phyloP scores from a whole-genome alignment of 139 green algal genomes.

The Asterochloris erici region DNA sequence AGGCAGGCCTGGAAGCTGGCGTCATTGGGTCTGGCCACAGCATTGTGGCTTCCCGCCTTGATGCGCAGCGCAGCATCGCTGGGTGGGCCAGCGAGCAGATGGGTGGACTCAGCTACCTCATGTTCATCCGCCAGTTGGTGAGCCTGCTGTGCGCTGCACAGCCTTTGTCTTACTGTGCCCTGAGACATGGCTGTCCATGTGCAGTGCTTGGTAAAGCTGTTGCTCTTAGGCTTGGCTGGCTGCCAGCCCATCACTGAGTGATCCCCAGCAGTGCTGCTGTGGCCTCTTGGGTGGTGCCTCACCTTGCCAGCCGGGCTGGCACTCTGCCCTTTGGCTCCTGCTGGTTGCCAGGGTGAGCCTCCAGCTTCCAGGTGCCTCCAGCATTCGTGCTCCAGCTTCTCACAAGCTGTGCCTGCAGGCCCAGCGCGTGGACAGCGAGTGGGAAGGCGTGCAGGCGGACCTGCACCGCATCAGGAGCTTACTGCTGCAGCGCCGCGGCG shows the following conservation, averaged over 20 bases:
- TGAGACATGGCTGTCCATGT: too few species aligned
- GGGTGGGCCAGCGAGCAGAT: slow-evolving; percentile 86
- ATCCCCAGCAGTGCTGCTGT: too few species aligned
- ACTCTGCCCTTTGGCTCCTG: too few species aligned
- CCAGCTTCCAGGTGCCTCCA: too few species aligned
- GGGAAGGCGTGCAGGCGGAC: slow-evolving; percentile 71
- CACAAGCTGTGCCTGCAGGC: neutral
- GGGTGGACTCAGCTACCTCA: slow-evolving; percentile 86
- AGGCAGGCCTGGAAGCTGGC: slow-evolving; percentile 75
- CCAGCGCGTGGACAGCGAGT: slow-evolving; percentile 86
- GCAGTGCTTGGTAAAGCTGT: too few species aligned
- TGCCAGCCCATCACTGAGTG: too few species aligned
- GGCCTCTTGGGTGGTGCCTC: too few species aligned
- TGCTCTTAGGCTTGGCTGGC: too few species aligned
- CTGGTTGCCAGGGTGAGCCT: too few species aligned
- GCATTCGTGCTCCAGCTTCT: too few species aligned
- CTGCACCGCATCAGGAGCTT: slow-evolving; percentile 61
- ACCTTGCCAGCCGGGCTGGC: too few species aligned
- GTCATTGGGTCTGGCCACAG: slow-evolving; percentile 80
- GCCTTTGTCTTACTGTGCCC: too few species aligned
- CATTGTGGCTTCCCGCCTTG: slow-evolving; percentile 77
- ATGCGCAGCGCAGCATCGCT: slow-evolving; percentile 80
- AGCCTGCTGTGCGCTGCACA: neutral
- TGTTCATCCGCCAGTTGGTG: slow-evolving; percentile 82
- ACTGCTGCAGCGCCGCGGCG: slow-evolving; percentile 75